Base-by-base conservation (phyloP, 768 basidiomycete species). In the Boletus barrowsii region DNA sequence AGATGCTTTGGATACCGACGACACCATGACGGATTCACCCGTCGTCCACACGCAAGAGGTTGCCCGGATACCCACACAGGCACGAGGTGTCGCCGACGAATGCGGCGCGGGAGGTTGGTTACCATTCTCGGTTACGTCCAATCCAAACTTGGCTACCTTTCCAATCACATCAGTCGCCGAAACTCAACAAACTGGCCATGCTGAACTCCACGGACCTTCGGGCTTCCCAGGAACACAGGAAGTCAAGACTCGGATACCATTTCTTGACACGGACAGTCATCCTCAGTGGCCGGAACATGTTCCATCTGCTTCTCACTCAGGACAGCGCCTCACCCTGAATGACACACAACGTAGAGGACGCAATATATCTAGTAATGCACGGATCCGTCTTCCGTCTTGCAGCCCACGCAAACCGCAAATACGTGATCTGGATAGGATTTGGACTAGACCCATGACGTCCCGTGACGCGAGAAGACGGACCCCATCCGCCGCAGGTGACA, bases 401-500 rank as follows among this genome's bases (percentile, higher is more conserved):
- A 64, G 62, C 43, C 68, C 64, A 29, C 55, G 53, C 36, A 62
- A 58, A 42, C 53, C 40, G 32, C 59, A 57, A 24, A 45, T 60
- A 30, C 56, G 58, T 32, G 62, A 68, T 32, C 44, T 54, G 37
- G 62, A 68, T 26, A 62, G 58, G 40, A 54, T 68, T 51, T 52
- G 58, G 62, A 63, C 56, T 5, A 57, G 61, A 47, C 65, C 68
- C 3, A 50, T 54, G 24, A 48, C 59, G n/a, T 53, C 67, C 42
- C 55, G 58, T 60, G 67, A 68, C 47, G 45, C 59, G 24, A 68
- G 68, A 49, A 64, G 56, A 42, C 68, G 70, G 47, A 72, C 68
- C 1, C 60, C 68, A 22, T 72, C 69, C 30, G 71, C 65, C 39
- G 67, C 71, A 26, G 69, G 71, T 36, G 68, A 56, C 43, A 70